Conservation (phyloP, 2,329 filamentous ascomycete genomes). For the Alternaria brassicae region DNA sequence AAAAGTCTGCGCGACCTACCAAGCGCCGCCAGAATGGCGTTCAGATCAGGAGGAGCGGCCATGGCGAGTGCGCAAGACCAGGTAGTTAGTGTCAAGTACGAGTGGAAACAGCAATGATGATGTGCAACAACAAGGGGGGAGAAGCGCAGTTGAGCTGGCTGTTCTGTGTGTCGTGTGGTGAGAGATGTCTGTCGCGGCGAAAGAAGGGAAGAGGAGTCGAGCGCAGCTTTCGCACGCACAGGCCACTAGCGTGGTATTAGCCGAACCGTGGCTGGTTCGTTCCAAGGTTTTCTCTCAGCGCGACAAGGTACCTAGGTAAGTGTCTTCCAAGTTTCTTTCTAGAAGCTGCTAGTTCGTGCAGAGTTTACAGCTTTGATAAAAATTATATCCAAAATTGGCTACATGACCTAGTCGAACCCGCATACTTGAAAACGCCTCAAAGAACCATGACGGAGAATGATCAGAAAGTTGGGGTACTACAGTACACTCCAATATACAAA, state of each 20-base stretch:
- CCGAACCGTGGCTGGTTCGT: slow-evolving; percentile 5
- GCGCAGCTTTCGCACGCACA: slow-evolving; percentile 10
- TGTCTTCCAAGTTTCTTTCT: no score
- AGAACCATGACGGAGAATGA: background rate
- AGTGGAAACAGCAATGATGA: background rate
- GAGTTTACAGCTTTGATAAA: background rate
- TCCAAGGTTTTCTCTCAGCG: background rate
- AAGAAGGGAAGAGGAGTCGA: slow-evolving; percentile 25
- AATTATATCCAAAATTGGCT: background rate
- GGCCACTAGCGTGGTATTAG: slow-evolving; percentile 11
- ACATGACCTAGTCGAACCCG: background rate
- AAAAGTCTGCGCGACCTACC: slow-evolving; percentile 33
- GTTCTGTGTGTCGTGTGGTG: slow-evolving; percentile 20
- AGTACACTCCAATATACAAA: slow-evolving; percentile 3
- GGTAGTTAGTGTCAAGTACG: slow-evolving; percentile 5
- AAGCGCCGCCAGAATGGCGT: slow-evolving; percentile 49
- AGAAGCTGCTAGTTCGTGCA: no score
- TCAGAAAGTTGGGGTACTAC: background rate
- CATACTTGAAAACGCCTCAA: background rate
- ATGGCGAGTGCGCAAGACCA: slow-evolving; percentile 30
- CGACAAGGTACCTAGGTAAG: no score
- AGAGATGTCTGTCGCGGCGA: slow-evolving; percentile 21
- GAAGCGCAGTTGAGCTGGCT: slow-evolving; percentile 9
- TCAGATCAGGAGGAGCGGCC: slow-evolving; percentile 48
- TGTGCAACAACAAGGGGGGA: background rate